Conservation (phyloP, 495 filamentous ascomycete species). For the Penicillium subrubescens region DNA sequence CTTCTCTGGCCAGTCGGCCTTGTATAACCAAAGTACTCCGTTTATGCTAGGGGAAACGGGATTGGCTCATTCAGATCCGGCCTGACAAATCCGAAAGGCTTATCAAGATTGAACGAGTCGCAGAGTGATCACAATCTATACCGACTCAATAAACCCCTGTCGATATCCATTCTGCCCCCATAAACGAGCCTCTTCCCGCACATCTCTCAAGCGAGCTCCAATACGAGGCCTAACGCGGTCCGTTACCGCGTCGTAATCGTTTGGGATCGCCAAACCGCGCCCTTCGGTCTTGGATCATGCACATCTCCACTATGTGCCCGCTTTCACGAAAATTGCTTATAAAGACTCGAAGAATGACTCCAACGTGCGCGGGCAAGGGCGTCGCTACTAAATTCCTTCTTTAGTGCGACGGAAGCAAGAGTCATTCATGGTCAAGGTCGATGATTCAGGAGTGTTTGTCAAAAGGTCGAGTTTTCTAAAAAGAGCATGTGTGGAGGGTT, state of each 20-base stretch:
- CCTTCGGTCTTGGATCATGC: conserved; percentile 8
- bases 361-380: neutral
- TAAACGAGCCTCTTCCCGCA: neutral
- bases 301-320: neutral
- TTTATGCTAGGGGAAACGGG: neutral
- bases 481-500: neutral
- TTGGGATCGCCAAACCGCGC: conserved; percentile 6
- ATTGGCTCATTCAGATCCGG: neutral
- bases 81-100: neutral
- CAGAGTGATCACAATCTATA: neutral
- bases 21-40: neutral
- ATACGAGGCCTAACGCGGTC: neutral
- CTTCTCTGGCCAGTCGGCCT: neutral
- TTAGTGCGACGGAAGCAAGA: neutral
- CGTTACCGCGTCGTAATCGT: neutral
- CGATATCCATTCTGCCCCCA: neutral
- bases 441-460: neutral
- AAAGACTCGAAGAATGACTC: neutral
- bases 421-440: neutral
- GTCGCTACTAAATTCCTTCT: neutral
- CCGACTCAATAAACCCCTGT: neutral
- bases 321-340: neutral
- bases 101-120: neutral
- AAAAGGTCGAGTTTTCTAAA: neutral
- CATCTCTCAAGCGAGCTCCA: neutral